Evolutionary conservation across 2,329 filamentous ascomycete species (phyloP).

Genomic region (Cadophora malorum): DNA sequence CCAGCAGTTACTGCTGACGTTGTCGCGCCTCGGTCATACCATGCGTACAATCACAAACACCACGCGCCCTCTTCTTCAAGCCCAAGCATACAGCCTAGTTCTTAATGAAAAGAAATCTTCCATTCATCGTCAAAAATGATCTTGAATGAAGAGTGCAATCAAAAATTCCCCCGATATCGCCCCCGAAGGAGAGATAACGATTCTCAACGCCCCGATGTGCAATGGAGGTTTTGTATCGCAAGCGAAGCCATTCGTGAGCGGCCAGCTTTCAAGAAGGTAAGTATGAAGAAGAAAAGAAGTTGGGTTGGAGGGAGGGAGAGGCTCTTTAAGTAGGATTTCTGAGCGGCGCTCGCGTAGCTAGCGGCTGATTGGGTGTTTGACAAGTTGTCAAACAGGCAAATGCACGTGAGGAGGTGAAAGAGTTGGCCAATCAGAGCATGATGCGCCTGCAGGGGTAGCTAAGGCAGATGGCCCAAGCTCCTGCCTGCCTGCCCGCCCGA

Average conservation of each 20-base stretch:
- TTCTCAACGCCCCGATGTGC: constrained; percentile 13
- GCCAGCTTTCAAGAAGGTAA: constrained; percentile 1
- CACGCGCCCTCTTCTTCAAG: no score
- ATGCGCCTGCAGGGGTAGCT: neutral
- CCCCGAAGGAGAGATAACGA: constrained; percentile 18
- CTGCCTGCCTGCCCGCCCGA: no score
- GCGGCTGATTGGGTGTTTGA: no score
- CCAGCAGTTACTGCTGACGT: no score
- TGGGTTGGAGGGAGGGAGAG: constrained; percentile 1
- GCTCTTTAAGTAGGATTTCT: neutral
- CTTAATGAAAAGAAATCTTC: neutral
- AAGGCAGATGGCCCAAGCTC: neutral
- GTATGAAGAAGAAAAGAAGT: constrained; percentile 1
- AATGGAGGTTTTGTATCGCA: neutral
- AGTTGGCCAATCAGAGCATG: neutral
- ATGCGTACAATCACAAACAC: no score
- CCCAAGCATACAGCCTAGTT: neutral
- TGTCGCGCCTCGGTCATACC: no score
- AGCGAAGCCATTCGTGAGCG: constrained; percentile 1
- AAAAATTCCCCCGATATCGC: constrained; percentile 16
- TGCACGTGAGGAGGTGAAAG: neutral
- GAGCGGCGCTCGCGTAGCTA: no score
- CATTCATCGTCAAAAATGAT: no score
- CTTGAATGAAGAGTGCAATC: constrained; percentile 4
- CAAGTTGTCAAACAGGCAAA: neutral